These are phyloP conservation scores for Penstemon davidsonii DNA, from an alignment of 257 asterid genomes.

Conservation along the genomic window DNA sequence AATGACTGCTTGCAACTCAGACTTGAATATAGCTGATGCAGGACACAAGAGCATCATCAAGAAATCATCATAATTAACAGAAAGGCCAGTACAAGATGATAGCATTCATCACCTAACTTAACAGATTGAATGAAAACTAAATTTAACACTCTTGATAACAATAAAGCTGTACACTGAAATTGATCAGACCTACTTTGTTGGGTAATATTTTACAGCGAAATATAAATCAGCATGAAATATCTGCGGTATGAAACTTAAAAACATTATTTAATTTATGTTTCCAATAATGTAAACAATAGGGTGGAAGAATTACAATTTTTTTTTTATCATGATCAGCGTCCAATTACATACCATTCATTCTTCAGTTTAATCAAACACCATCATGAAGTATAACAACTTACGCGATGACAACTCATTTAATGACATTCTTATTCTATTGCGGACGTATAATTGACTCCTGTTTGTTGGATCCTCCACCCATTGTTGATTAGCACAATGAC, in stretches of 20 bases:
- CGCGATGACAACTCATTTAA: constrained; percentile 54
- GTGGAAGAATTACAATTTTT: constrained; percentile 13
- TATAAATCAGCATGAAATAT: too few relatives aligned
- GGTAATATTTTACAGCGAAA: not conserved
- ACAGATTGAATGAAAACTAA: constrained; percentile 16
- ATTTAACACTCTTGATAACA: not conserved
- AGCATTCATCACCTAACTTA: constrained; percentile 3
- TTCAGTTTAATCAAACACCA: constrained; percentile 16
- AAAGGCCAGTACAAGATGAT: not conserved
- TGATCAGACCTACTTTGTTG: not conserved
- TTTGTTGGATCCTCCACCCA: constrained; percentile 99
- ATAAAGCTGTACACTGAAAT: constrained; percentile 10
- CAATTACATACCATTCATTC: constrained; percentile 10
- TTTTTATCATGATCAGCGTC: constrained; percentile 8
- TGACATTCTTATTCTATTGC: constrained; percentile 87
- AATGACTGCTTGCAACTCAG: constrained; percentile 70
- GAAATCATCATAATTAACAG: constrained; percentile 6
- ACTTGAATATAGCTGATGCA: constrained; percentile 60
- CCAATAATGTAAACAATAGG: not conserved
- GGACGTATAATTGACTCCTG: constrained; percentile 63
- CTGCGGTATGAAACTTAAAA: not conserved
- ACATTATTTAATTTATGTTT: not conserved
- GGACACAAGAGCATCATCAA: constrained; percentile 22
- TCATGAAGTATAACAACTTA: constrained; percentile 36
- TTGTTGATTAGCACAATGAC: constrained; percentile 59